Conservation (phyloP, 331 rosid species). For the Arachis monticola region DNA sequence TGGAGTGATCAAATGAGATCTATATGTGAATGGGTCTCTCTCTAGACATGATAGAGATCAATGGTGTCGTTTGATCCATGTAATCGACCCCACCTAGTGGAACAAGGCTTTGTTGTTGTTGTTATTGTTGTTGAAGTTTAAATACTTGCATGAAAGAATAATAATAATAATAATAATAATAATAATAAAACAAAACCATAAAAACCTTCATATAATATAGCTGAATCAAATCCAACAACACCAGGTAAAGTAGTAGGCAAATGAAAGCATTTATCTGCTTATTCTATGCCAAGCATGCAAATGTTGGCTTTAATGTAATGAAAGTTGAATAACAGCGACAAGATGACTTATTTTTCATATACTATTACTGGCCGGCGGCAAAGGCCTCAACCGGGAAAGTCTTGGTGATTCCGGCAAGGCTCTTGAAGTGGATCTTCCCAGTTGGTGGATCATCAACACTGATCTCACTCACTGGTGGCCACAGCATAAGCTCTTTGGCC, state of each 20-base stretch:
- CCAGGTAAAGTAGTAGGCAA: constrained; percentile 9
- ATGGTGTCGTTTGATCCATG: too few species aligned
- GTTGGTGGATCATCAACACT: constrained; percentile 52
- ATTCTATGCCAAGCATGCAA: constrained; percentile 17
- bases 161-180: too few species aligned
- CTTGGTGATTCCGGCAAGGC: constrained; percentile 93
- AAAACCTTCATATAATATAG: constrained; percentile 7
- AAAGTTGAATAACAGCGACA: too few species aligned
- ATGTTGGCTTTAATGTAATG: not conserved
- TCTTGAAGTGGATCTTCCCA: constrained; percentile 87
- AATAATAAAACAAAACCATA: not conserved
- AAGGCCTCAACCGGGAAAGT: constrained; percentile 86
- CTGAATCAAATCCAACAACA: constrained; percentile 19
- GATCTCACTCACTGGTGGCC: constrained; percentile 95
- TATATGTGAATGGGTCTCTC: too few species aligned
- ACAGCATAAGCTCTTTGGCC: constrained; percentile 88
- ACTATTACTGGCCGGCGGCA: constrained; percentile 61
- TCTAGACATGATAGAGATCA: too few species aligned
- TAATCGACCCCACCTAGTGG: too few species aligned
- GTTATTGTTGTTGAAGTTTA: too few species aligned
- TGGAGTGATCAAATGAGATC: too few species aligned
- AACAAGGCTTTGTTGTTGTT: too few species aligned
- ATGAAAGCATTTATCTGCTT: constrained; percentile 3
- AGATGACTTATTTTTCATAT: too few species aligned
- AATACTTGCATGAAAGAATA: too few species aligned